A percentile compares a stretch with the other conserved stretches of the same genome.
phyloP scores from a whole-genome alignment of 805 yeast species.

The Cyberlindnera sargentensis region DNA sequence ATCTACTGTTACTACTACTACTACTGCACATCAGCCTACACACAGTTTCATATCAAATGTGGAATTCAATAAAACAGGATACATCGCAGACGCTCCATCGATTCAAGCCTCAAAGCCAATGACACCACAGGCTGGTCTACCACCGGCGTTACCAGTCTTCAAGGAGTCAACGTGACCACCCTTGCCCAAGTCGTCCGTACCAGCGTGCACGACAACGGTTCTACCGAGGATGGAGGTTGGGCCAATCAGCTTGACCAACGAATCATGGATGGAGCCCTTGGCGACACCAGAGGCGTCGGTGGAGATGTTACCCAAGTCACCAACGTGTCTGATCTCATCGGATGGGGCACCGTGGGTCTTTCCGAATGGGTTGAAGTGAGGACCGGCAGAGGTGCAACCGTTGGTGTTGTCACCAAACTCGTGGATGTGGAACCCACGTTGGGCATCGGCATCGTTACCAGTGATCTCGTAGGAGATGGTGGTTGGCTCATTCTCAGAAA shows the following conservation, averaged over 20 bases:
- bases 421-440: slow-evolving; percentile 97
- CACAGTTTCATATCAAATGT: too few species aligned
- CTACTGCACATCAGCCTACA: too few species aligned
- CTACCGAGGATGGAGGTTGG: slow-evolving; percentile 87
- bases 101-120: slow-evolving; percentile 46
- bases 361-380: slow-evolving; percentile 89
- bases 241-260: slow-evolving; percentile 74
- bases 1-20: too few species aligned
- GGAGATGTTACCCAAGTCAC: slow-evolving; percentile 92
- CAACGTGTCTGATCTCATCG: slow-evolving; percentile 78
- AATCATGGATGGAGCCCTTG: slow-evolving; percentile 80
- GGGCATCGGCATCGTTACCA: slow-evolving; percentile 84
- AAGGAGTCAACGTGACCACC: slow-evolving; percentile 88
- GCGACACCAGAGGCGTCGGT: slow-evolving; percentile 88
- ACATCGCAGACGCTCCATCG: not conserved
- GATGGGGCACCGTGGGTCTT: slow-evolving; percentile 91
- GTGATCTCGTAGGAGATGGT: slow-evolving; percentile 80
- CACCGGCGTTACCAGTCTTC: slow-evolving; percentile 97
- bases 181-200: slow-evolving; percentile 89
- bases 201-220: slow-evolving; percentile 91
- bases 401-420: slow-evolving; percentile 98
- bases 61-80: too few species aligned
- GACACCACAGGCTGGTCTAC: slow-evolving; percentile 98
- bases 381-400: slow-evolving; percentile 98
- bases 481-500: slow-evolving; percentile 72